These are phyloP conservation scores for Lachancea waltii DNA, from an alignment of 805 yeast species.

Conservation along the genomic window DNA sequence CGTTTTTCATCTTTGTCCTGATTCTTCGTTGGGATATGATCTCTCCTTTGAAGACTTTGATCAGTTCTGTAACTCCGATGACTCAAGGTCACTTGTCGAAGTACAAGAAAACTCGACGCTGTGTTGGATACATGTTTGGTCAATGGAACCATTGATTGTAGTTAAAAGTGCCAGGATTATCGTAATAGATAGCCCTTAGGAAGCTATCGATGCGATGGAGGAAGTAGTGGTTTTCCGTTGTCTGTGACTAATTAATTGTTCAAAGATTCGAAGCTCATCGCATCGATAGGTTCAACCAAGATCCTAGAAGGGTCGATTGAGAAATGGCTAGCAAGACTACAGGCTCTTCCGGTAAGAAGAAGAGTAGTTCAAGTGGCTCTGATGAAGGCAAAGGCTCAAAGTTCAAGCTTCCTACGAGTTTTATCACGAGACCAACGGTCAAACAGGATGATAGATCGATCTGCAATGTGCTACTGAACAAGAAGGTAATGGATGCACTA, in stretches of 20 bases:
- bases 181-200: too few species aligned
- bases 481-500: constrained; percentile 40
- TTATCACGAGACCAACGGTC: constrained; percentile 34
- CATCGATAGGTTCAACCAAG: not conserved
- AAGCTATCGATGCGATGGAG: too few species aligned
- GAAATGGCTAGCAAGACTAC: constrained; percentile 28
- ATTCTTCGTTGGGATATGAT: not conserved
- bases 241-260: too few species aligned
- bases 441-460: constrained; percentile 27
- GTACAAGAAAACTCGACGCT: not conserved
- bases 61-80: not conserved
- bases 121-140: too few species aligned
- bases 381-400: constrained; percentile 20
- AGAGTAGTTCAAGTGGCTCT: constrained; percentile 14
- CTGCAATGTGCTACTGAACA: constrained; percentile 37
- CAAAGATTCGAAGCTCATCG: constrained; percentile 4
- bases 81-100: not conserved
- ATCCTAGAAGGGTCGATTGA: too few species aligned
- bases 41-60: not conserved
- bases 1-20: constrained; percentile 5
- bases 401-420: constrained; percentile 35
- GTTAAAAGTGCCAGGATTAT: too few species aligned
- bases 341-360: constrained; percentile 25
- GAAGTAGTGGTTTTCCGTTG: too few species aligned
- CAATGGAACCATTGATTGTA: too few species aligned